Percentiles rank a stretch among this genome's conserved stretches.
Evolutionary conservation across 805 yeast species (phyloP).

Genomic region (Candida maris): DNA sequence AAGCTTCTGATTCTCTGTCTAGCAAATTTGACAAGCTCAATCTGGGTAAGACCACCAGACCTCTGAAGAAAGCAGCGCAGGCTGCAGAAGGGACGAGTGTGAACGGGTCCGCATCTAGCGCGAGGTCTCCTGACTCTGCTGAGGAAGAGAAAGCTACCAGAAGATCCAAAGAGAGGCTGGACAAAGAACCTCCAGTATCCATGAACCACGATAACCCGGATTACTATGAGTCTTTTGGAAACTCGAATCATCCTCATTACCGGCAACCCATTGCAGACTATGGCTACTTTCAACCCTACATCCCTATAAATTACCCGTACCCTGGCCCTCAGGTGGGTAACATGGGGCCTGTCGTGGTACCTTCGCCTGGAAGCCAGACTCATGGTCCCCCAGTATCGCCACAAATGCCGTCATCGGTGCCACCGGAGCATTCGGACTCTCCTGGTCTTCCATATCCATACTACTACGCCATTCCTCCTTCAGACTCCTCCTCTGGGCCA

Average conservation of each 20-base stretch:
- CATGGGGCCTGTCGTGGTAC: slow-evolving; percentile 2
- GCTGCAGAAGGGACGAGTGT: slow-evolving; percentile 4
- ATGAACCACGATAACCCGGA: slow-evolving; percentile 20
- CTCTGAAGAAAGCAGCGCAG: slow-evolving; percentile 14
- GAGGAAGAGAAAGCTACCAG: slow-evolving; percentile 37
- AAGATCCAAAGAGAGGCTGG: slow-evolving; percentile 35
- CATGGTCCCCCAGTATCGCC: slow-evolving; percentile 1
- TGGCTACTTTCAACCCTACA: slow-evolving; percentile 14
- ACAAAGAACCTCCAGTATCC: slow-evolving; percentile 23
- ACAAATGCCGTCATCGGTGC: slow-evolving; percentile 5
- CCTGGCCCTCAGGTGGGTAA: slow-evolving; percentile 1
- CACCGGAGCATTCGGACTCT: slow-evolving; percentile 2
- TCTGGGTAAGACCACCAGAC: slow-evolving; percentile 10
- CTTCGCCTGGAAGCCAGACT: slow-evolving; percentile 1
- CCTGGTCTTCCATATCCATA: slow-evolving; percentile 12
- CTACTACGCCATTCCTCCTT: slow-evolving; percentile 12
- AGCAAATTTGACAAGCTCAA: slow-evolving; percentile 4
- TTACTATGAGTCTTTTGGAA: slow-evolving; percentile 26
- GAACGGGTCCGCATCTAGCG: slow-evolving; percentile 4
- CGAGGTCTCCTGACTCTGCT: slow-evolving; percentile 11
- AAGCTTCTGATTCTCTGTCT: slow-evolving; percentile 1
- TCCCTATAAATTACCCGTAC: slow-evolving; percentile 13
- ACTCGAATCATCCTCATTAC: slow-evolving; percentile 1
- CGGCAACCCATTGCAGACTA: slow-evolving; percentile 7
- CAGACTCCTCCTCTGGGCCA: slow-evolving; percentile 1